Percentiles rank a stretch among this genome's conserved stretches.
phyloP scores from a whole-genome alignment of 148 eudicot genomes.

The Rhododendron ferrugineum region DNA sequence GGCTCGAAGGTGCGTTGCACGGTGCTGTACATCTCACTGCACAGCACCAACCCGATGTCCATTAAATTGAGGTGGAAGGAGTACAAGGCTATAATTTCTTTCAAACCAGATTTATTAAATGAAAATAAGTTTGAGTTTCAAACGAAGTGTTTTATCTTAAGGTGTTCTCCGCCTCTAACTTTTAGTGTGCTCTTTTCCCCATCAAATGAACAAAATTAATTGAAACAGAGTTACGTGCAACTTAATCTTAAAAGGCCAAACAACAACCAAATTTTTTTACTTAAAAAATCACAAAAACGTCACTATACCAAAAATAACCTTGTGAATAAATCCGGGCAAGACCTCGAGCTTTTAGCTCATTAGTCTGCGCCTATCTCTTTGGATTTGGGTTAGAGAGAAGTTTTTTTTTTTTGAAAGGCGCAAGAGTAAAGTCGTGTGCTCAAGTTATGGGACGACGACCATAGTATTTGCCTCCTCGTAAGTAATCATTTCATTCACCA shows the following conservation, averaged over 20 bases:
- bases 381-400: not conserved
- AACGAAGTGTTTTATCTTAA: not conserved
- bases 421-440: not conserved
- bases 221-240: not conserved
- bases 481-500: too few species aligned
- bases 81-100: not conserved
- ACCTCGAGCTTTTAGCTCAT: not conserved
- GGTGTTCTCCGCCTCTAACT: not conserved
- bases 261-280: too few species aligned
- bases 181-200: not conserved
- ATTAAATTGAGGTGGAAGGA: too few species aligned
- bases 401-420: too few species aligned
- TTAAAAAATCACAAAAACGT: not conserved
- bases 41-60: too few species aligned
- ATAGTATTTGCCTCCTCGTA: too few species aligned
- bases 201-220: not conserved
- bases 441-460: not conserved
- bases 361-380: not conserved
- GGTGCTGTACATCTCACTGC: too few species aligned
- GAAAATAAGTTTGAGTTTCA: not conserved
- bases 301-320: not conserved
- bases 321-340: not conserved
- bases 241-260: not conserved
- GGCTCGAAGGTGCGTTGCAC: too few species aligned
- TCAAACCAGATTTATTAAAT: not conserved